Base-by-base conservation (phyloP, 345 rosid genomes). In the Citrus trifoliata region DNA sequence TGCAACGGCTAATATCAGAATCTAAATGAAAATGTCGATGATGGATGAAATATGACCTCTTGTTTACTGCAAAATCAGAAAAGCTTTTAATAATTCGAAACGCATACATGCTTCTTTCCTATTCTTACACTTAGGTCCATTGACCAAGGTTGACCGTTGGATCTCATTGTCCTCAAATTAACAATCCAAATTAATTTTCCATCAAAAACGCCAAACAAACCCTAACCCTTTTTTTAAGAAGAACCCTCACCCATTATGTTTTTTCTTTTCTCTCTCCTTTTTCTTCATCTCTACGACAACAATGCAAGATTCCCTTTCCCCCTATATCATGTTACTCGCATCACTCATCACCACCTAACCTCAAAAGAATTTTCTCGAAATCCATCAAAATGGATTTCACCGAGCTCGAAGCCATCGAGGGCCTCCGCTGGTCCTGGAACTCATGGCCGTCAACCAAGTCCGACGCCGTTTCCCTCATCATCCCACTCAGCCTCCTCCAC, bases 341-440 rank as follows among this genome's bases (percentile, higher is more conserved):
- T 56, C 59, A 40, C 28, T 28, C 42, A 27, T 22, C 70, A 42
- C 7, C 30, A 33, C 75, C 32, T 10, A 37, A 35, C 55, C 28
- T n/a, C 22, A 9, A 55, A 37, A 40, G 9, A 13, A 46, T 46
- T 46, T 12, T 19, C n/a, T 46, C 56, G 18, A 46, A 14, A 76
- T 35, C 32, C 28, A 67, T 38, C 53, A 13, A 33, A 10, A 94
- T 96, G 99, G 98, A 94, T 89, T 96, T 96, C 82, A 56, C 83
- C 46, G 99, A 96, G 53, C 80, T 96, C 53, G 99, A 96, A 79
- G 91, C 91, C 76, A 96, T 92, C 85, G 99, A 96, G 27, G 97
- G 98, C 16, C 88, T 96, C 10, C 88, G 99, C 4, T 96, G 98
- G 99, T 77, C 98, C 10, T 94, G 99, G 99, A 92, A 94, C 86